Evolutionary conservation across 495 filamentous ascomycete genomes (phyloP).

Genomic region (Pseudotulostoma volvatum): DNA sequence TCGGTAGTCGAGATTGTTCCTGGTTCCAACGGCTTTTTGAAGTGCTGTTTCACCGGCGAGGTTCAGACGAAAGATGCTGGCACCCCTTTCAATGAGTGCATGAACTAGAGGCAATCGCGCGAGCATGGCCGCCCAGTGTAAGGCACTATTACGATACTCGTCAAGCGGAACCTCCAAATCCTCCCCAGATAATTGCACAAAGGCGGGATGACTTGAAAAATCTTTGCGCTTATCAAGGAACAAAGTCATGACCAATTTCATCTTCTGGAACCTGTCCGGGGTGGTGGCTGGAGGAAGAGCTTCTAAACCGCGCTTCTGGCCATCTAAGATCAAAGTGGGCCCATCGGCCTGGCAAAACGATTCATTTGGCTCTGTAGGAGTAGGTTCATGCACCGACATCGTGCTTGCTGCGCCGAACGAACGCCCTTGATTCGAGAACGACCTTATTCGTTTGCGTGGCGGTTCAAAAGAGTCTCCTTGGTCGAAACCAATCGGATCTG

Average conservation of each 20-base stretch:
- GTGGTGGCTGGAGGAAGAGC: constrained; percentile 53
- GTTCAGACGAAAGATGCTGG: constrained; percentile 76
- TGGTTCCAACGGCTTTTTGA: constrained; percentile 73
- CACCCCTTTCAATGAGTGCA: constrained; percentile 64
- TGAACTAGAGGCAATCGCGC: constrained; percentile 67
- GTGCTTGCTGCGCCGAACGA: constrained; percentile 23
- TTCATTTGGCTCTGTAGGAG: constrained; percentile 74
- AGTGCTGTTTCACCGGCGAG: constrained; percentile 76
- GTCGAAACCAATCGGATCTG: constrained; percentile 32
- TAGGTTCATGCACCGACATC: constrained; percentile 33
- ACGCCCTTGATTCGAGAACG: constrained; percentile 32
- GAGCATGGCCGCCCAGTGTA: constrained; percentile 95
- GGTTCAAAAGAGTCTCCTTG: constrained; percentile 53
- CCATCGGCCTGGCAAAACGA: constrained; percentile 58
- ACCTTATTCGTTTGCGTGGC: constrained; percentile 63
- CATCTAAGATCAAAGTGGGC: constrained; percentile 34
- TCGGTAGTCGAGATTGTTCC: constrained; percentile 75
- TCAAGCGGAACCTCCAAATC: constrained; percentile 89
- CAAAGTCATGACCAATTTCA: constrained; percentile 65
- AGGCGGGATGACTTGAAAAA: constrained; percentile 46
- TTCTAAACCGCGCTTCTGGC: constrained; percentile 40
- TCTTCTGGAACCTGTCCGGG: constrained; percentile 54
- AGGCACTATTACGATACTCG: constrained; percentile 64
- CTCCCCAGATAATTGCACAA: constrained; percentile 53
- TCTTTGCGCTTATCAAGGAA: constrained; percentile 61